These are phyloP conservation scores for Phytopythium cucurbitacearum DNA, from an alignment of 352 stramenopile genomes.

Conservation along the genomic window DNA sequence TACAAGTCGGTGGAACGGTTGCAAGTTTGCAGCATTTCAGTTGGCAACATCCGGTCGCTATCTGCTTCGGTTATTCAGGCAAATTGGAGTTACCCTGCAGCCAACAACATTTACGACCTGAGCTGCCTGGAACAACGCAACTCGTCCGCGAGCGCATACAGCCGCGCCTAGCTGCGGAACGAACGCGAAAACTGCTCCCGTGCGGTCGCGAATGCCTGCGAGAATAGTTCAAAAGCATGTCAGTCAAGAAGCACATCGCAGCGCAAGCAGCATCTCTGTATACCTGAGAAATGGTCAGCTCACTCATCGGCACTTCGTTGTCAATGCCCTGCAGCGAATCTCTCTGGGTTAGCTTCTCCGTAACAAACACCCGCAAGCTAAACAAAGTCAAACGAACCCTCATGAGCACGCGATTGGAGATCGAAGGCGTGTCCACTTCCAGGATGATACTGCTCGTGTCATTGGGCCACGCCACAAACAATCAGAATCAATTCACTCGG, in stretches of 20 bases:
- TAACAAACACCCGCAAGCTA: neutral
- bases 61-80: too few species aligned
- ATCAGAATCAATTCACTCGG: neutral
- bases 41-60: too few species aligned
- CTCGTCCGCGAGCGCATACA: neutral
- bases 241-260: neutral
- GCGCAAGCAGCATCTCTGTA: neutral
- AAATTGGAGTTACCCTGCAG: neutral
- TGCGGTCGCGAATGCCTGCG: conserved; percentile 73
- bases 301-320: conserved; percentile 82
- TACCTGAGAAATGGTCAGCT: conserved; percentile 86
- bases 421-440: conserved; percentile 85
- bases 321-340: conserved; percentile 61
- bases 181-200: conserved; percentile 87
- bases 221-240: neutral
- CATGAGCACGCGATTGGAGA: conserved; percentile 90
- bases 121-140: neutral
- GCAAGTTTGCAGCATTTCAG: too few species aligned
- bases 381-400: conserved; percentile 42
- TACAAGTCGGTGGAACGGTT: too few species aligned
- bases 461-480: neutral
- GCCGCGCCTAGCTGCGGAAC: conserved; percentile 68
- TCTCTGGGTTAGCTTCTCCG: too few species aligned
- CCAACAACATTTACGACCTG: neutral
- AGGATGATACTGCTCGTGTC: conserved; percentile 65